Conservation (phyloP, 176 grass and related monocot genomes). For the Saccharum officinarum region DNA sequence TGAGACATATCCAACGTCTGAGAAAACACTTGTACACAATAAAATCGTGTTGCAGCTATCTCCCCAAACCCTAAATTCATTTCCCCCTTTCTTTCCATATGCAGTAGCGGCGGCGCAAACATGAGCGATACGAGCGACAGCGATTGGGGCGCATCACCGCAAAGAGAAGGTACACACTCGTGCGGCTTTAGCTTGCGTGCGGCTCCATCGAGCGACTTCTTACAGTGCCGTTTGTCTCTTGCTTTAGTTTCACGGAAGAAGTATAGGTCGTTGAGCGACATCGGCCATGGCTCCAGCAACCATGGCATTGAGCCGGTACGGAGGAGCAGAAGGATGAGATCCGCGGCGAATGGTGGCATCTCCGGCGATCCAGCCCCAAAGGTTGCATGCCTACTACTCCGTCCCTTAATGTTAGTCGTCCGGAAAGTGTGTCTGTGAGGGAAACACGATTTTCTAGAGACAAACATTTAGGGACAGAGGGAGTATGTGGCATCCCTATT, state of each 20-base stretch:
- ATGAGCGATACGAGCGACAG: background rate
- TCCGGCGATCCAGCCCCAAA: background rate
- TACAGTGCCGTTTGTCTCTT: background rate
- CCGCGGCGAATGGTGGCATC: background rate
- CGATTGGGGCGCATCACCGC: background rate
- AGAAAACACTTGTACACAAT: background rate
- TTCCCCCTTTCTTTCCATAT: background rate
- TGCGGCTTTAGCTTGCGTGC: rapidly evolving
- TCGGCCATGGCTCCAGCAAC: background rate
- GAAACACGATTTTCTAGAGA: too few species aligned
- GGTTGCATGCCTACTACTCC: background rate
- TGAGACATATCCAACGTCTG: background rate
- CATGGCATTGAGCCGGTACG: background rate
- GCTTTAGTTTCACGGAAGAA: background rate
- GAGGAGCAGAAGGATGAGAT: background rate
- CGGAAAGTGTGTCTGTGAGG: too few species aligned
- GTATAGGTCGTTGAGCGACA: background rate
- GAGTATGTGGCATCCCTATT: background rate
- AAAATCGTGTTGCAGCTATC: background rate
- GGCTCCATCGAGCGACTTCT: background rate
- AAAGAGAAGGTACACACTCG: too few species aligned
- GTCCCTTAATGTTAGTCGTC: too few species aligned
- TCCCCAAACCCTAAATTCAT: background rate
- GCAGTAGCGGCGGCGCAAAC: background rate
- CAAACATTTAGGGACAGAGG: too few species aligned